Percentiles rank a stretch among this genome's conserved stretches.
These are phyloP conservation scores for Penicillium sp. DNA, from an alignment of 2,329 filamentous ascomycete genomes.

Conservation along the genomic window DNA sequence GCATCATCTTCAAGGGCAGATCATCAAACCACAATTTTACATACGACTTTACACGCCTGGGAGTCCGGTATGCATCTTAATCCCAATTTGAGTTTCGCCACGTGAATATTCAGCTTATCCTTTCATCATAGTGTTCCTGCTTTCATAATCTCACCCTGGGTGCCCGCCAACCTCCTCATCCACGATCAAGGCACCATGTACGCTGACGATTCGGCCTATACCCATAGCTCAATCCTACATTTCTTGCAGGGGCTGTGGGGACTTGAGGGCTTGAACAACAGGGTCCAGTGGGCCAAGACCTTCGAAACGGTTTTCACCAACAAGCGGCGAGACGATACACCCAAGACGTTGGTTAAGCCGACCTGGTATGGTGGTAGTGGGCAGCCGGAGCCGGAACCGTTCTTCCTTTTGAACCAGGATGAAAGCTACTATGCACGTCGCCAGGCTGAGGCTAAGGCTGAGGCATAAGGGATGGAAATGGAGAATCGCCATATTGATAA, in stretches of 20 bases:
- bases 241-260: constrained; percentile 45
- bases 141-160: constrained; percentile 29
- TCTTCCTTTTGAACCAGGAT: constrained; percentile 36
- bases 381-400: constrained; percentile 36
- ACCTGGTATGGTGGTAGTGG: constrained; percentile 28
- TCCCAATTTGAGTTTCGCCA: neutral
- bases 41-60: constrained; percentile 43
- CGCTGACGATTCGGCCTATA: no score
- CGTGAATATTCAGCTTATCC: neutral
- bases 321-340: constrained; percentile 26
- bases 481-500: neutral
- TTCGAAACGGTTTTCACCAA: constrained; percentile 39
- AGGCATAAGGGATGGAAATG: neutral
- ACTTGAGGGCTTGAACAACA: constrained; percentile 42
- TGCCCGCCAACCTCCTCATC: no score
- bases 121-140: constrained; percentile 32
- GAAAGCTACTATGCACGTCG: constrained; percentile 28
- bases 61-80: constrained; percentile 31
- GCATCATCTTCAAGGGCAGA: constrained; percentile 31
- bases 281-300: constrained; percentile 46
- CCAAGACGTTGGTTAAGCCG: constrained; percentile 19
- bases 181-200: no score
- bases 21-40: constrained; percentile 36
- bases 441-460: neutral
- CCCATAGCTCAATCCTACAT: constrained; percentile 11